phyloP scores from a whole-genome alignment of 257 asterid species.

The Solanum corneliomulleri region DNA sequence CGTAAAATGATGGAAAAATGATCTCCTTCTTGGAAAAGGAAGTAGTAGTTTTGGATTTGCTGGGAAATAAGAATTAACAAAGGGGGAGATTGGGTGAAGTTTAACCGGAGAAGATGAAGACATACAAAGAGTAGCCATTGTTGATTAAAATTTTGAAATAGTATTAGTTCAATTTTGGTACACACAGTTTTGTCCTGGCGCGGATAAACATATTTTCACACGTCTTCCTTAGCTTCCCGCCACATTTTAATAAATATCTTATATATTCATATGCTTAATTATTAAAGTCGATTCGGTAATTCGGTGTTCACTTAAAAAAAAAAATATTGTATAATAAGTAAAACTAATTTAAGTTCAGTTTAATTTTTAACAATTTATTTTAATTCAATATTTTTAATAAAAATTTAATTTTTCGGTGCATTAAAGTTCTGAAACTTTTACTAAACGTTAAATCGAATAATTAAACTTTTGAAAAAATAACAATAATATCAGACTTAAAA shows the following conservation, averaged over 20 bases:
- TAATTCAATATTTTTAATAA: too few species aligned
- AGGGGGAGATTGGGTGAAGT: neutral
- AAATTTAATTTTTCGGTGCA: accelerated
- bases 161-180: neutral
- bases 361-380: accelerated
- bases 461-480: too few species aligned
- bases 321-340: accelerated
- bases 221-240: neutral
- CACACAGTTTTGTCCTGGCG: neutral
- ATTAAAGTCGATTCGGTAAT: too few species aligned
- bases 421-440: accelerated
- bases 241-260: neutral
- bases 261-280: too few species aligned
- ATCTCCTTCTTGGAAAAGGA: neutral
- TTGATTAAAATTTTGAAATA: neutral
- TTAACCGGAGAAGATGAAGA: neutral
- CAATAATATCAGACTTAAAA: too few species aligned
- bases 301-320: accelerated
- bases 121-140: constrained; percentile 22
- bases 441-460: too few species aligned
- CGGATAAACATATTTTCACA: neutral
- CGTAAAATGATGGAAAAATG: neutral
- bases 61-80: neutral
- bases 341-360: too few species aligned
- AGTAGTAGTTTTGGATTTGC: neutral